phyloP scores from a whole-genome alignment of 257 asterid species.

The Hygrophila difformis region DNA sequence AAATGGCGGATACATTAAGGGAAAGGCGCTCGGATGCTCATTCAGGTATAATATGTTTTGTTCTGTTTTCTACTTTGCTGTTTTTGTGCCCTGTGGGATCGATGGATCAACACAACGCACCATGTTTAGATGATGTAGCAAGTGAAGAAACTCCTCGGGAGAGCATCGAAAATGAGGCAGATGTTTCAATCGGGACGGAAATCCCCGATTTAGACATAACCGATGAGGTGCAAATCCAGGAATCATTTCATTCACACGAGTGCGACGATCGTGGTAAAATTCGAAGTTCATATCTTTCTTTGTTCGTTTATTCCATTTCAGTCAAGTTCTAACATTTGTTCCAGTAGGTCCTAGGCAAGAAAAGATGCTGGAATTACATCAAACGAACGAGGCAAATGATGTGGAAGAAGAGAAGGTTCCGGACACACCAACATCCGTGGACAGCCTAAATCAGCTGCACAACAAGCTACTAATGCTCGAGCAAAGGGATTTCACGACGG shows the following conservation, averaged over 20 bases:
- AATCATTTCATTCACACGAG: slow-evolving; percentile 25
- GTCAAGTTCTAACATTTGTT: slow-evolving; percentile 9
- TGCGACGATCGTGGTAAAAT: slow-evolving; percentile 42
- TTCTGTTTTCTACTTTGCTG: background rate
- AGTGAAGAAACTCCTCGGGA: slow-evolving; percentile 45
- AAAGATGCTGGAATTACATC: slow-evolving; percentile 36
- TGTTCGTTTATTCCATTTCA: background rate
- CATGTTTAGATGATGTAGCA: slow-evolving; percentile 30
- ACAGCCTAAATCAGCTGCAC: no score
- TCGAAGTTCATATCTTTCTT: background rate
- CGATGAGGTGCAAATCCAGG: slow-evolving; percentile 47
- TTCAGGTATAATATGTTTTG: slow-evolving; percentile 30
- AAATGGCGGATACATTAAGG: slow-evolving; percentile 15
- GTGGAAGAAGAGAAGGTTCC: no score
- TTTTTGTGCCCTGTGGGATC: slow-evolving; percentile 7
- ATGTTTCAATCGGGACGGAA: slow-evolving; percentile 90
- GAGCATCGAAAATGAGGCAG: slow-evolving; percentile 65
- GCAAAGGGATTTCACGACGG: slow-evolving; percentile 9
- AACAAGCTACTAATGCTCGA: no score
- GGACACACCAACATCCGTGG: no score
- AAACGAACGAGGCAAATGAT: no score
- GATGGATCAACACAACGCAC: slow-evolving; percentile 11
- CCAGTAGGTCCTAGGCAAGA: slow-evolving; percentile 32
- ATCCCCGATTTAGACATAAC: slow-evolving; percentile 77
- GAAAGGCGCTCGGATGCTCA: slow-evolving; percentile 28